Conservation (phyloP, 805 yeast genomes). For the Ogataea salicorniae region DNA sequence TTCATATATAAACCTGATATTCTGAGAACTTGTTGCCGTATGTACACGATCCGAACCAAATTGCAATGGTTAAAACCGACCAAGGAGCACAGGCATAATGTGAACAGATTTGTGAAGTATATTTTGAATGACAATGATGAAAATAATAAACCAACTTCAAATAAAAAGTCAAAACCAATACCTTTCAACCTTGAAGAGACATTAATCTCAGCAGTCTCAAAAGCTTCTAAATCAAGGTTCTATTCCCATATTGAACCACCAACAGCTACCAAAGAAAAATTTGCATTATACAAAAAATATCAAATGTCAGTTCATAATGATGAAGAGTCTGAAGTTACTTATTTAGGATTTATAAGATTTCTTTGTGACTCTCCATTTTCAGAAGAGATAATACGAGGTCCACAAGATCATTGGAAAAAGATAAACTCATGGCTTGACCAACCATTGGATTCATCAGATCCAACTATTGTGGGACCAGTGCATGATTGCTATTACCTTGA, state of each 20-base stretch:
- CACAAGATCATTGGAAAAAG: constrained; percentile 30
- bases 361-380: constrained; percentile 65
- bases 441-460: constrained; percentile 6
- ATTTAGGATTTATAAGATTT: constrained; percentile 53
- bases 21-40: constrained; percentile 69
- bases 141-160: not conserved
- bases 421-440: constrained; percentile 37
- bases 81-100: constrained; percentile 62
- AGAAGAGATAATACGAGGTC: constrained; percentile 13
- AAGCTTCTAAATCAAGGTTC: constrained; percentile 11
- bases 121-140: constrained; percentile 20
- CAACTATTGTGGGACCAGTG: constrained; percentile 47
- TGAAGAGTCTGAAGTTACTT: constrained; percentile 38
- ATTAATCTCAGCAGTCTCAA: constrained; percentile 13
- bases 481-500: constrained; percentile 77
- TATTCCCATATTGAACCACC: constrained; percentile 50
- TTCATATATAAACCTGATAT: constrained; percentile 57
- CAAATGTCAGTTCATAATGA: constrained; percentile 72
- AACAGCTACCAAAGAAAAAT: constrained; percentile 52
- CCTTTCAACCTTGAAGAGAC: constrained; percentile 13
- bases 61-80: constrained; percentile 39
- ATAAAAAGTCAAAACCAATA: constrained; percentile 3
- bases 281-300: constrained; percentile 56
- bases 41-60: constrained; percentile 69
- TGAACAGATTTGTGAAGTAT: constrained; percentile 53